Percentiles rank a stretch among this genome's conserved stretches.
phyloP scores from a whole-genome alignment of 2,329 filamentous ascomycete species.

The Pseudogymnoascus sp. region DNA sequence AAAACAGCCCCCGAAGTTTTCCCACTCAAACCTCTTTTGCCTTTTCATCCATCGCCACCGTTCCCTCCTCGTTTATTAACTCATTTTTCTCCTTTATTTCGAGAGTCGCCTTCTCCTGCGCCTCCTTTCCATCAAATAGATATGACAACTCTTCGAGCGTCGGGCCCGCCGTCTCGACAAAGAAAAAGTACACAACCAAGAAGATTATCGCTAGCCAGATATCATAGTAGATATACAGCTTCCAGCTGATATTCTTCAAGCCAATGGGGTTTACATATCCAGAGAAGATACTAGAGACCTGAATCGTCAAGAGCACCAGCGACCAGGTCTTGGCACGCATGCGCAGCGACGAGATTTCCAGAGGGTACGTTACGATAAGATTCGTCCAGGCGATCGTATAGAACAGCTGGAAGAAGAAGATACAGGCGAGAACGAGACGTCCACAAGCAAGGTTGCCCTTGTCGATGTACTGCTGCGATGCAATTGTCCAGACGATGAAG shows the following conservation, averaged over 20 bases:
- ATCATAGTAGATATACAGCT: constrained; percentile 39
- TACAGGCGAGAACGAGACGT: constrained; percentile 36
- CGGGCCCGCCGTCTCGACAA: constrained; percentile 35
- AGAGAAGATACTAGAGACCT: constrained; percentile 35
- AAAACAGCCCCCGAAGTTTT: constrained; percentile 31
- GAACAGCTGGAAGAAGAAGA: constrained; percentile 39
- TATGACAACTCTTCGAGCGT: constrained; percentile 21
- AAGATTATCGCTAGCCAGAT: constrained; percentile 36
- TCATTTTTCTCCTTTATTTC: constrained; percentile 13
- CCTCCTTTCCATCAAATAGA: constrained; percentile 13
- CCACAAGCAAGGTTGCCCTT: constrained; percentile 29
- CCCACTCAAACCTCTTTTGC: not conserved
- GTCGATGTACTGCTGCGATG: constrained; percentile 35
- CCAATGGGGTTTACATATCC: constrained; percentile 38
- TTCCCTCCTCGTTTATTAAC: not conserved
- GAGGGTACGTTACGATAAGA: constrained; percentile 38
- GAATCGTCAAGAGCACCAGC: constrained; percentile 37
- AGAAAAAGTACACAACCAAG: constrained; percentile 37
- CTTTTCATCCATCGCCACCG: not conserved
- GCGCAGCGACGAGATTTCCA: constrained; percentile 38
- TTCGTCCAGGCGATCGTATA: constrained; percentile 41
- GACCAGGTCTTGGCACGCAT: constrained; percentile 40
- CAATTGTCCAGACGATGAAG: constrained; percentile 36
- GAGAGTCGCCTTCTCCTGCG: constrained; percentile 7
- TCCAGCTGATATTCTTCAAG: constrained; percentile 36